A percentile compares a stretch with the other conserved stretches of the same genome.
phyloP scores from a whole-genome alignment of 805 yeast genomes.

The Ogataea angusta region DNA sequence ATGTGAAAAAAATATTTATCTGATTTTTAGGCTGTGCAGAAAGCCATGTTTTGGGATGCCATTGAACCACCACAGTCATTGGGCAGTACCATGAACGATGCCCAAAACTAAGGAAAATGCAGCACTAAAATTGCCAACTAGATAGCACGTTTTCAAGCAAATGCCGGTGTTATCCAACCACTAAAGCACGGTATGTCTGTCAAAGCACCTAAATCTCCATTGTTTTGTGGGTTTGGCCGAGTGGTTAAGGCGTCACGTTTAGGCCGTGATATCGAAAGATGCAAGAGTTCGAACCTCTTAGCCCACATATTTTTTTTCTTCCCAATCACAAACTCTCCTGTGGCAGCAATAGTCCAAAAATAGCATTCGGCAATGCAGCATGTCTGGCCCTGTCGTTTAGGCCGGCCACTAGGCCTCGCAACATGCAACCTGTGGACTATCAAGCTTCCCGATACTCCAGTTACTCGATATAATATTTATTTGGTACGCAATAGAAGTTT shows the following conservation, averaged over 20 bases:
- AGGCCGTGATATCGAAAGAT: slow-evolving; percentile 30
- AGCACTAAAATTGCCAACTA: background rate
- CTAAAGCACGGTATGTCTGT: background rate
- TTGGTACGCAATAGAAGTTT: no score
- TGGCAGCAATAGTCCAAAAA: slow-evolving; percentile 11
- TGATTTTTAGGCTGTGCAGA: background rate
- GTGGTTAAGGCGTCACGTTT: slow-evolving; percentile 32
- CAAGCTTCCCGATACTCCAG: background rate
- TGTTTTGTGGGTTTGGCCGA: slow-evolving; percentile 28
- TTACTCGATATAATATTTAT: background rate
- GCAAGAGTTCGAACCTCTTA: slow-evolving; percentile 32
- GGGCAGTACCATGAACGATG: background rate
- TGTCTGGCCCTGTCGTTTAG: background rate
- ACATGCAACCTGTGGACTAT: background rate
- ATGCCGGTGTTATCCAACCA: no score
- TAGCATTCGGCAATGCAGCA: slow-evolving; percentile 5
- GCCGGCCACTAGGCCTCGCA: background rate
- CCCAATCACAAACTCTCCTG: slow-evolving; percentile 1
- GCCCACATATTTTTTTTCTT: slow-evolving; percentile 23
- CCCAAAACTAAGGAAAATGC: no score
- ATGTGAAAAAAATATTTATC: background rate
- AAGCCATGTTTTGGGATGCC: background rate
- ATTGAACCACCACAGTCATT: background rate
- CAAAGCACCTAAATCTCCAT: background rate
- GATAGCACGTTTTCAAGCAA: no score